Evolutionary conservation across 2,329 filamentous ascomycete genomes (phyloP).

Genomic region (Sclerotinia glacialis): DNA sequence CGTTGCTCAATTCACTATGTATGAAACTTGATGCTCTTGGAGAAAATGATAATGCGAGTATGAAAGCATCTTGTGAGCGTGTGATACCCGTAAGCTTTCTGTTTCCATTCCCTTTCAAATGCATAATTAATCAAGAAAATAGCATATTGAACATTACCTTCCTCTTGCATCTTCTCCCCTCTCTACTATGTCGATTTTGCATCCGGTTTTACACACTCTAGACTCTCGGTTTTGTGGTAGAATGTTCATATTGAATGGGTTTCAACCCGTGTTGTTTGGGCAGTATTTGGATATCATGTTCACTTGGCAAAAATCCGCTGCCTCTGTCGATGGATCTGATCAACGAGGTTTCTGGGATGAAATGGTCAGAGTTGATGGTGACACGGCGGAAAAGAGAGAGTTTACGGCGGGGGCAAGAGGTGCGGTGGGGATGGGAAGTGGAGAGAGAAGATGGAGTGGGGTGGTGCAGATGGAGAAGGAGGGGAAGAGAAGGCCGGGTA

Average conservation of each 20-base stretch:
- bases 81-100: slow-evolving; percentile 21
- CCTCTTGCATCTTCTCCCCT: slow-evolving; percentile 62
- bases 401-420: slow-evolving; percentile 25
- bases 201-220: slow-evolving; percentile 54
- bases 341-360: slow-evolving; percentile 21
- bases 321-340: not conserved
- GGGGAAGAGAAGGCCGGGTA: slow-evolving; percentile 2
- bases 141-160: slow-evolving; percentile 71
- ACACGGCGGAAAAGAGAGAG: slow-evolving; percentile 27
- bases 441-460: slow-evolving; percentile 16
- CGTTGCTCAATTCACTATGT: slow-evolving; percentile 42
- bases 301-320: not conserved
- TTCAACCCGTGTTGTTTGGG: slow-evolving; percentile 21
- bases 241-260: slow-evolving; percentile 39
- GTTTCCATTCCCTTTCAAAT: not conserved
- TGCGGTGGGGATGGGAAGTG: not conserved
- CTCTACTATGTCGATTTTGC: slow-evolving; percentile 56
- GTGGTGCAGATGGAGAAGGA: slow-evolving; percentile 14
- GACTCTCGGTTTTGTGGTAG: slow-evolving; percentile 25
- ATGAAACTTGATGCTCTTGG: not conserved
- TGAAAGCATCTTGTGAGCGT: slow-evolving; percentile 18
- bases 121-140: slow-evolving; percentile 43
- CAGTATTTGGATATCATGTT: slow-evolving; percentile 25
- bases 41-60: not conserved
- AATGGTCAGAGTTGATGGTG: slow-evolving; percentile 23